phyloP scores from a whole-genome alignment of 2,329 filamentous ascomycete genomes.

The Claviceps sp. region DNA sequence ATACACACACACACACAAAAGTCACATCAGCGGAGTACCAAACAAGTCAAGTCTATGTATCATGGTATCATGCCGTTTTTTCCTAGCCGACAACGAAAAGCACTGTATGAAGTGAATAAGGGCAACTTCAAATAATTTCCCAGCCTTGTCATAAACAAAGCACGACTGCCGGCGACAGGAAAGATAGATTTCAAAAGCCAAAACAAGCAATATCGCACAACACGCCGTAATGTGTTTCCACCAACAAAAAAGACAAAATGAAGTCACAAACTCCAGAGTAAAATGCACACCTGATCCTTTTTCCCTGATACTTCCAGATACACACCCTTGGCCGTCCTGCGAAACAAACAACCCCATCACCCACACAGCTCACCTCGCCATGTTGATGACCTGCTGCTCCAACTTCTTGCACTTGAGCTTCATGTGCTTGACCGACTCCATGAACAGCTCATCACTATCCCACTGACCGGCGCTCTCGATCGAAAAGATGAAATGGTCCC shows the following conservation, averaged over 20 bases:
- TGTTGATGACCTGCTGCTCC: slow-evolving; percentile 55
- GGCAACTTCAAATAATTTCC: slow-evolving; percentile 2
- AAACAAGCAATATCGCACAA: no score
- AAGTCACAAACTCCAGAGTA: background rate
- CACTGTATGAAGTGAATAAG: background rate
- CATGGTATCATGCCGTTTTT: slow-evolving; percentile 21
- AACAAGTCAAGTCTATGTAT: slow-evolving; percentile 3
- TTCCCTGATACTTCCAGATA: no score
- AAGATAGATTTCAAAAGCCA: no score
- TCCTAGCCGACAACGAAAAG: slow-evolving; percentile 13
- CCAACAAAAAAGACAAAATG: background rate
- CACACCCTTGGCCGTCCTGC: no score
- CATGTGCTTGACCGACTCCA: slow-evolving; percentile 74
- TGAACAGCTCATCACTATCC: slow-evolving; percentile 83
- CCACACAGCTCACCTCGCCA: slow-evolving; percentile 33
- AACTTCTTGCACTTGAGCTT: slow-evolving; percentile 72
- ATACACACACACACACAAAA: background rate
- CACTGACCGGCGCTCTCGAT: slow-evolving; percentile 93
- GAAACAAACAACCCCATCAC: background rate
- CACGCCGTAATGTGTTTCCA: background rate
- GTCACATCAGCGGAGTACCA: no score
- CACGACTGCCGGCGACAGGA: no score
- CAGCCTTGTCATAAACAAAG: background rate
- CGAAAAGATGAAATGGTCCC: slow-evolving; percentile 96
- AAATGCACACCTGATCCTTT: background rate